Evolutionary conservation across 805 yeast species (phyloP).

Genomic region (Ascoidea asiatica): DNA sequence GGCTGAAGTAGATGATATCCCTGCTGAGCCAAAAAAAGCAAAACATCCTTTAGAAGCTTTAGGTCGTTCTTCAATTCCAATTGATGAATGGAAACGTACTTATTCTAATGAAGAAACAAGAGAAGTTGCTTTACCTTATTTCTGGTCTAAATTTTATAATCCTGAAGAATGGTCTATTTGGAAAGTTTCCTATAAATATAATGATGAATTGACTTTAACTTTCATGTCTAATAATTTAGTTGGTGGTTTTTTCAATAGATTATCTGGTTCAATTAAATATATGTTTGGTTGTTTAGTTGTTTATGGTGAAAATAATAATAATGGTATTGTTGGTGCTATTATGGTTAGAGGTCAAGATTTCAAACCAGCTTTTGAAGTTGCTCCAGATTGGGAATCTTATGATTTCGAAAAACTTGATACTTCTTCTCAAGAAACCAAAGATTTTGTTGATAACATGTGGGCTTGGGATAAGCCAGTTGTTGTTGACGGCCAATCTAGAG

Average conservation of each 20-base stretch:
- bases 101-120: conserved; percentile 98
- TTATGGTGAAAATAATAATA: conserved; percentile 96
- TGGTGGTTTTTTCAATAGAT: conserved; percentile 97
- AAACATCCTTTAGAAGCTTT: conserved; percentile 85
- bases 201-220: conserved; percentile 91
- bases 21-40: conserved; percentile 56
- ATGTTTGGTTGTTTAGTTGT: conserved; percentile 90
- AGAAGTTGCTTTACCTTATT: conserved; percentile 88
- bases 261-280: conserved; percentile 83
- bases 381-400: conserved; percentile 99
- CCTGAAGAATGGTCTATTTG: conserved; percentile 89
- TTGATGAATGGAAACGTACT: conserved; percentile 93
- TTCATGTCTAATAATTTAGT: conserved; percentile 97
- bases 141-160: conserved; percentile 87
- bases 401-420: conserved; percentile 72
- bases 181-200: conserved; percentile 94
- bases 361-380: conserved; percentile 90
- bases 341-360: conserved; percentile 89
- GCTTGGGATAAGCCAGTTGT: conserved; percentile 95
- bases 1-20: conserved; percentile 22
- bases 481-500: conserved; percentile 67
- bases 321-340: conserved; percentile 94
- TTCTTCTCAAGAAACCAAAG: conserved; percentile 61
- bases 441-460: conserved; percentile 80
- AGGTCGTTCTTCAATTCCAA: conserved; percentile 53